phyloP scores from a whole-genome alignment of 768 basidiomycete genomes.

The Trametopsis cervina region DNA sequence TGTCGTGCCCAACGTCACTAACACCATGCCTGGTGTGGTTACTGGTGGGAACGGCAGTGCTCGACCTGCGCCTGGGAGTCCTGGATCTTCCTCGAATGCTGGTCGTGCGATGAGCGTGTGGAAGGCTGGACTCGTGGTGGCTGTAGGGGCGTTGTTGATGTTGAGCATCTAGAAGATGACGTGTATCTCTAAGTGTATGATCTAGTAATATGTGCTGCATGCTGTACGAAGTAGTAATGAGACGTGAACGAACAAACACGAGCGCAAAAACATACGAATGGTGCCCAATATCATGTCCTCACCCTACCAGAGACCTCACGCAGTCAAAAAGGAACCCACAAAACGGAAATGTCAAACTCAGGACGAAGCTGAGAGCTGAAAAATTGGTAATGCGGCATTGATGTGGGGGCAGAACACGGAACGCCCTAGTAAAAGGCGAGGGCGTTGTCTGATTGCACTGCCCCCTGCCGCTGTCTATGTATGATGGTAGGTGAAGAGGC shows the following conservation, averaged over 20 bases:
- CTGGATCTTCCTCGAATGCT: background rate
- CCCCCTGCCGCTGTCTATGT: constrained; percentile 37
- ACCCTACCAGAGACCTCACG: no score
- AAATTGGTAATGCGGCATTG: constrained; percentile 49
- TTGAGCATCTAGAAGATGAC: no score
- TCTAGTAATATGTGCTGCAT: no score
- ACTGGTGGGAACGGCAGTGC: constrained; percentile 16
- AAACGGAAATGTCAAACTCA: constrained; percentile 18
- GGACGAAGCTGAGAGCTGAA: constrained; percentile 40
- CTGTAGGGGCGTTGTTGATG: no score
- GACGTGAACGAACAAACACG: no score
- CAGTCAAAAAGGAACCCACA: constrained; percentile 2
- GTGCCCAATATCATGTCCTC: no score
- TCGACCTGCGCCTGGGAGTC: background rate
- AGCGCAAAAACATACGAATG: no score
- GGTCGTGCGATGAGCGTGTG: no score
- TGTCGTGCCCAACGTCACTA: constrained; percentile 12
- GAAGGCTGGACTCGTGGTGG: no score
- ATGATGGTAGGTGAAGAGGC: background rate
- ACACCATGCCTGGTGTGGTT: constrained; percentile 18
- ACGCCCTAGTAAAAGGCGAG: constrained; percentile 69
- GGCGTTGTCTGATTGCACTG: constrained; percentile 53
- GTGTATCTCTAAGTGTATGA: no score
- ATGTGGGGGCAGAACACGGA: constrained; percentile 46
- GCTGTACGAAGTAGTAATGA: no score